Base-by-base conservation (phyloP, 2,329 filamentous ascomycete genomes). In the Sphaerulina populicola region DNA sequence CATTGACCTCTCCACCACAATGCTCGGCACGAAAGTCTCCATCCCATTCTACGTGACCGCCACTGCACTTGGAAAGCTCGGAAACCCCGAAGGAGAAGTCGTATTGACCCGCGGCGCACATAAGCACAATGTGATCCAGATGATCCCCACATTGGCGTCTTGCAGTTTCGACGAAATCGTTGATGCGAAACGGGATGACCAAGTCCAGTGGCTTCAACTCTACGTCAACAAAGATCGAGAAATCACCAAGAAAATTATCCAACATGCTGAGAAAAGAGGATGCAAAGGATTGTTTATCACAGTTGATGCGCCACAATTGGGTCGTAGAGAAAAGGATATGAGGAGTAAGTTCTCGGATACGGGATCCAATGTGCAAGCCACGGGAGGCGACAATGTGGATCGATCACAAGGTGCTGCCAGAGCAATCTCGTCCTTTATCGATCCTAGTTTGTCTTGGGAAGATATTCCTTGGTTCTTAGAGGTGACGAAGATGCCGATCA, bases 271-370 rank as follows among this genome's bases (percentile, higher is more conserved):
- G 73, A 75, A 75, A 64, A 84, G 93, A 51, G 93, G 93, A 27
- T 97, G 93, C 77, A 93, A 88, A 71, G 93, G 85, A 8, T 81
- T 98, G 14, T 98, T 98, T 76, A 96, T 98, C 73, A 98, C 93
- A 2, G 93, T 98, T 49, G 93, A 98, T 68, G 93, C 93, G 47
- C 93, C 93, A 5, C 91, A 97, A 70, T 82, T 98, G 18, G 93
- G 93, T 38, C 83, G 93, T 36, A 79, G 93, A 60, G 93, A 98
- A 71, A 98, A 97, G 74, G 93, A 97, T 68, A 97, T 97, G 93
- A 86, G 93, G 36, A 81, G 79, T 59, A 97, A 97, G 71, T 69
- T 69, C 59, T 62, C 59, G 15, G 91, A 95, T 61, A 79, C 79
- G 11, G 91, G 90, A 7, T 86, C 85, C 27, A 86, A 82, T 64